Evolutionary conservation across 805 yeast genomes (phyloP).

Genomic region (Citeromyces matritensis): DNA sequence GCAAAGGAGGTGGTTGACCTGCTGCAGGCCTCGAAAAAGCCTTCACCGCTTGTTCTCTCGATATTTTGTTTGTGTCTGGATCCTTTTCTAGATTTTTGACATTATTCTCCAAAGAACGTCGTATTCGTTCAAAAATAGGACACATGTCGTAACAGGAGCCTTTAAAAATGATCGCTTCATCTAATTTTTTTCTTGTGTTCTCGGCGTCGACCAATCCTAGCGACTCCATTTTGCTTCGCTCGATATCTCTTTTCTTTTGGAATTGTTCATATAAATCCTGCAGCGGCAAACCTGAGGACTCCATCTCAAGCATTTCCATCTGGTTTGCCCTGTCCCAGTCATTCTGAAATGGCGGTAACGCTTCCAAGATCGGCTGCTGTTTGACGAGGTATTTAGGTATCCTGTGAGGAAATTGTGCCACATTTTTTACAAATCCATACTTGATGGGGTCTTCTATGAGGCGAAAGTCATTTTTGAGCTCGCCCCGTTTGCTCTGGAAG

Average conservation of each 20-base stretch:
- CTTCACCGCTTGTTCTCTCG: constrained; percentile 55
- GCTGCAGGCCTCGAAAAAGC: constrained; percentile 97
- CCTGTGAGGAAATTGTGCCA: too few species aligned
- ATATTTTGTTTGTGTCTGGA: constrained; percentile 39
- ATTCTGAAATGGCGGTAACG: constrained; percentile 15
- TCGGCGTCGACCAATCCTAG: constrained; percentile 80
- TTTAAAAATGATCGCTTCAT: constrained; percentile 73
- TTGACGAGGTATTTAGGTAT: constrained; percentile 15
- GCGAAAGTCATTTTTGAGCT: too few species aligned
- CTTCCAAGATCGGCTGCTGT: constrained; percentile 19
- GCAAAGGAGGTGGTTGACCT: constrained; percentile 93
- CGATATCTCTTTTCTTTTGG: constrained; percentile 58
- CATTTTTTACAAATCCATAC: too few species aligned
- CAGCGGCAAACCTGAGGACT: constrained; percentile 28
- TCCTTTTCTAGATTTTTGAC: constrained; percentile 69
- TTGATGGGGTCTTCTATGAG: too few species aligned
- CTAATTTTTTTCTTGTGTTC: constrained; percentile 65
- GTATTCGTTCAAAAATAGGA: constrained; percentile 81
- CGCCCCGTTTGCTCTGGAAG: too few species aligned
- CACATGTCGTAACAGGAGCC: constrained; percentile 95
- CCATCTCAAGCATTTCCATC: constrained; percentile 36
- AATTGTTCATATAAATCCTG: constrained; percentile 66
- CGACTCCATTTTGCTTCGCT: constrained; percentile 65
- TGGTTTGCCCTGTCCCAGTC: constrained; percentile 76
- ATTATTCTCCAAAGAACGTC: constrained; percentile 78